These are phyloP conservation scores for Rhazya stricta DNA, from an alignment of 257 asterid species.

Conservation along the genomic window DNA sequence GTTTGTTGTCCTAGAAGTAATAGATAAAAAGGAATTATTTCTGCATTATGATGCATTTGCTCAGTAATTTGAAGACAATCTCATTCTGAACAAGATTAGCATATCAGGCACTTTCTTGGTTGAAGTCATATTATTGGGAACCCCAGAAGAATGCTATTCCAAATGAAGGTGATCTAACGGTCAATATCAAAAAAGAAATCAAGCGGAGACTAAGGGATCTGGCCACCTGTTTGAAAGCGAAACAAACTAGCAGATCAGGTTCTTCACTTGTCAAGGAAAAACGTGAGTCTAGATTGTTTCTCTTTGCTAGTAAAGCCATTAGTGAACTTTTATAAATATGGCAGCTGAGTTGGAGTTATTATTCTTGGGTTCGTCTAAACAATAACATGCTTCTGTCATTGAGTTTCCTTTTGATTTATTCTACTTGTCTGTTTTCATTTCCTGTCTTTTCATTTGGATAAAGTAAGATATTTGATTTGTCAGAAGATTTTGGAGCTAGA, in stretches of 20 bases:
- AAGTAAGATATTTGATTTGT: not conserved
- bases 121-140: constrained; percentile 78
- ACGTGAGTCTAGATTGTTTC: constrained; percentile 38
- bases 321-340: not conserved
- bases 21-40: not conserved
- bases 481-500: not conserved
- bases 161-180: constrained; percentile 30
- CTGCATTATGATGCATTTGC: not conserved
- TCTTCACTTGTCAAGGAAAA: constrained; percentile 42
- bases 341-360: not conserved
- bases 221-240: constrained; percentile 47
- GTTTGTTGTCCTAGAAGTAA: not conserved
- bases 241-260: constrained; percentile 32
- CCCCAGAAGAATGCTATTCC: constrained; percentile 73
- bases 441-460: not conserved
- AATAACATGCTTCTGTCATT: not conserved
- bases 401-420: not conserved
- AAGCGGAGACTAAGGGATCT: constrained; percentile 50
- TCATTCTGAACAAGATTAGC: constrained; percentile 12
- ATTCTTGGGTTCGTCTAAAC: not conserved
- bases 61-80: not conserved
- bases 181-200: constrained; percentile 52
- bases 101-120: constrained; percentile 86
- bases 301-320: not conserved
- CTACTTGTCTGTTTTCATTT: not conserved